Percentiles rank a stretch among this genome's conserved stretches.
Evolutionary conservation across 441 rosid genomes (phyloP).

Genomic region (Populus hybrid): DNA sequence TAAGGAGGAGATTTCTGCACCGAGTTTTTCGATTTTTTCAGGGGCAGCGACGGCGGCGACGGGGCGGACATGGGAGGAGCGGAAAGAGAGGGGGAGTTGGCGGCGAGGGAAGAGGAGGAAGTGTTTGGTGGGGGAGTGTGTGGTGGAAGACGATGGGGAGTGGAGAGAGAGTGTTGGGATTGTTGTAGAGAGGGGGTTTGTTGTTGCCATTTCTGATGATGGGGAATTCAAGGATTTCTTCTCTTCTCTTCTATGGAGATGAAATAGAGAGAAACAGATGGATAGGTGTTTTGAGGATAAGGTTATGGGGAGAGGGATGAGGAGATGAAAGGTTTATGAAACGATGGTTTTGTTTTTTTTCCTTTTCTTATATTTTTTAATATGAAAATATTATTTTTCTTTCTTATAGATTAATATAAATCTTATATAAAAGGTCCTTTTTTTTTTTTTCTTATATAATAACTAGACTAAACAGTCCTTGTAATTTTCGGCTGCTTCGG

Average conservation of each 20-base stretch:
- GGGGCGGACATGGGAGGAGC: slow-evolving; percentile 44
- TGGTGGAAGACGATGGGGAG: slow-evolving; percentile 19
- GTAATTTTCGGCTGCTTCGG: too few relatives aligned
- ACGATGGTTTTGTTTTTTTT: not conserved
- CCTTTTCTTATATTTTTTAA: too few relatives aligned
- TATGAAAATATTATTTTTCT: too few relatives aligned
- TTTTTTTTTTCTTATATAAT: too few relatives aligned
- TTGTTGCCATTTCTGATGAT: slow-evolving; percentile 36
- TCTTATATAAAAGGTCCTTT: too few relatives aligned
- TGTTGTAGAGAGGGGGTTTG: slow-evolving; percentile 26
- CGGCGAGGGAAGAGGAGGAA: slow-evolving; percentile 18
- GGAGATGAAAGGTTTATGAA: not conserved
- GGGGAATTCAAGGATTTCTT: not conserved
- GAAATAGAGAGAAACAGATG: not conserved
- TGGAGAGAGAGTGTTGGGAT: slow-evolving; percentile 31
- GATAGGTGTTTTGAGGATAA: not conserved
- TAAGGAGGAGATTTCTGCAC: slow-evolving; percentile 57
- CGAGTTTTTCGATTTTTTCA: slow-evolving; percentile 71
- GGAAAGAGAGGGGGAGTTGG: slow-evolving; percentile 25
- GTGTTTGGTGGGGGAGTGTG: slow-evolving; percentile 13
- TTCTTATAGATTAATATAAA: too few relatives aligned
- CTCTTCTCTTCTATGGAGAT: too few relatives aligned
- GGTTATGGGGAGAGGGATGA: not conserved
- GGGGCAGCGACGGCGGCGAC: slow-evolving; percentile 61
- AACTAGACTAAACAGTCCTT: too few relatives aligned